Percentiles rank a stretch among this genome's conserved stretches.
phyloP scores from a whole-genome alignment of 306 rosid genomes.

The Arachis hypogaea region DNA sequence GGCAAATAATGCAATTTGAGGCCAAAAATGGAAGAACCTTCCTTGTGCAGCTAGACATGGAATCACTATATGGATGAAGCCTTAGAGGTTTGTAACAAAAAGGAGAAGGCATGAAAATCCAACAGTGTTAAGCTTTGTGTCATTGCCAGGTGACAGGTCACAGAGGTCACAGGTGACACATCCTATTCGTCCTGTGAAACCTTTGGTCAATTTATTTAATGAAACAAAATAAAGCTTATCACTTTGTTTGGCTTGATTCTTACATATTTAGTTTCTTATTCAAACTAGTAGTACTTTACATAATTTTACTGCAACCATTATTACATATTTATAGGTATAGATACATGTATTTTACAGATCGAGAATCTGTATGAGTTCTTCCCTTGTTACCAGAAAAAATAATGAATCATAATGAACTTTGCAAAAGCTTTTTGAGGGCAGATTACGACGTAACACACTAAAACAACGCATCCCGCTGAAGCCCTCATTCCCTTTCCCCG shows the following conservation, averaged over 20 bases:
- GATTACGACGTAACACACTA: slow-evolving; percentile 35
- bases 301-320: slow-evolving; percentile 6
- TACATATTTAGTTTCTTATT: neutral
- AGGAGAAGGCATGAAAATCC: slow-evolving; percentile 18
- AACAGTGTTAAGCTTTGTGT: slow-evolving; percentile 12
- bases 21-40: slow-evolving; percentile 33
- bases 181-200: neutral
- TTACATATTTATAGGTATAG: no score
- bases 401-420: slow-evolving; percentile 16
- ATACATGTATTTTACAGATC: neutral
- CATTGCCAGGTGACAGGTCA: slow-evolving; percentile 27
- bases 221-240: neutral
- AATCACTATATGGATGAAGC: slow-evolving; percentile 1
- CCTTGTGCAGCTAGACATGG: slow-evolving; percentile 37
- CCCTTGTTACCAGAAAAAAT: neutral
- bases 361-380: slow-evolving; percentile 7
- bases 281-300: slow-evolving; percentile 9
- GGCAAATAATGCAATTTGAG: slow-evolving; percentile 26
- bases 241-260: slow-evolving; percentile 17
- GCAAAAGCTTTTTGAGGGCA: slow-evolving; percentile 11
- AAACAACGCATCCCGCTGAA: neutral
- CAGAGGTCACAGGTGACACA: slow-evolving; percentile 13
- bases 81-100: neutral
- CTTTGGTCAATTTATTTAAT: neutral
- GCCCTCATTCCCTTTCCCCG: neutral